Evolutionary conservation across 257 asterid genomes (phyloP), one percentile per base, ranked within the genome.

Genomic region (Ballota nigra): DNA sequence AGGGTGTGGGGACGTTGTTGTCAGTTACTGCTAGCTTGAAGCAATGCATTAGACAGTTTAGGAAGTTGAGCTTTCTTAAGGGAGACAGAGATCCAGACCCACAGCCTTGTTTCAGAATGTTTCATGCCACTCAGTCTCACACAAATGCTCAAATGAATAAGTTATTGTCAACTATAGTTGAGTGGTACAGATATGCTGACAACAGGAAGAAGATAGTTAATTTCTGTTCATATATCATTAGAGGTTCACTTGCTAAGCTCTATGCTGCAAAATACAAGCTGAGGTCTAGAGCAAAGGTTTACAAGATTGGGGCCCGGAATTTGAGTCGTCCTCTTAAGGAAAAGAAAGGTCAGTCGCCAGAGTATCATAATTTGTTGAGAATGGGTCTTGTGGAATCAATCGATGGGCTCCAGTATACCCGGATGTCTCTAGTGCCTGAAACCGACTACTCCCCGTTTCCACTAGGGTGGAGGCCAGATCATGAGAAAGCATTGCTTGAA

Each of bases 21-120:
- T 94, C 98, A 18, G 98, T 94, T n/a, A 94, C 98, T 0, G 98
- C 97, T 51, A 94, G 98, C 80, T 86, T 94, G 79, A 94, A 94
- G 77, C 97, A 89, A 74, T 94, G 97, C 75, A 94, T 94, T 69
- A 88, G 69, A 73, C 99, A 94, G 69, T 92, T 94, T 75, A 80
- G 98, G 69, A 94, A 94, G 86, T 72, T 94, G 78, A 78, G 16
- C 29, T 86, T 89, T 83, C 83, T 94, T 71, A 94, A 94, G 79
- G 99, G 99, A 34, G 99, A 94, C 67, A 85, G 97, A 73, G 98
- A 94, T 74, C 98, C 98, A 6, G 99, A 94, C 73, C 99, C 99
- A 9, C 99, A 94, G 58, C 99, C 98, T 31, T 92, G 98, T 86
- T 94, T 94, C 68, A 80, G 98, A 83, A 94, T 94, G 99, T 94